Conservation (phyloP, 1,284 basidiomycete species). For the Vanrija humicola region DNA sequence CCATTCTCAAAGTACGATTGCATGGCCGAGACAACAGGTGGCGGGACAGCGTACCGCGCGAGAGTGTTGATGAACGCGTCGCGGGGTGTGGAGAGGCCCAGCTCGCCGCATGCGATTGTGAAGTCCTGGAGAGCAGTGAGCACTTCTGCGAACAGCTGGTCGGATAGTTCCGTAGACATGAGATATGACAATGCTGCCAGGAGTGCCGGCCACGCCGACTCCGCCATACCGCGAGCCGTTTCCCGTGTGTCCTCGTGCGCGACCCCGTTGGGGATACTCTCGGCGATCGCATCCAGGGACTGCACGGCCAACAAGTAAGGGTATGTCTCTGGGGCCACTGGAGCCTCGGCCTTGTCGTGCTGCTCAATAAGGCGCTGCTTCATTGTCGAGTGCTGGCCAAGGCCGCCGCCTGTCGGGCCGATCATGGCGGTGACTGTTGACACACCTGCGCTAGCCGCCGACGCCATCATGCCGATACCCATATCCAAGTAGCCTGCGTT, state of each 20-base stretch:
- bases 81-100: conserved; percentile 77
- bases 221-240: conserved; percentile 72
- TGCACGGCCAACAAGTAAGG: conserved; percentile 87
- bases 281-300: conserved; percentile 78
- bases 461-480: conserved; percentile 76
- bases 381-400: conserved; percentile 72
- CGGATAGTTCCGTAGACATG: conserved; percentile 77
- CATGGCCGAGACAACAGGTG: conserved; percentile 76
- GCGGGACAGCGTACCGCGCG: conserved; percentile 81
- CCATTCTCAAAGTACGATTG: conserved; percentile 61
- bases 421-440: conserved; percentile 66
- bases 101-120: conserved; percentile 83
- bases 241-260: conserved; percentile 10
- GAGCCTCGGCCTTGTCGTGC: conserved; percentile 91
- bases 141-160: conserved; percentile 65
- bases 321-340: conserved; percentile 85
- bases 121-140: conserved; percentile 74
- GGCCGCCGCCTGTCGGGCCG: conserved; percentile 55
- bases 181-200: conserved; percentile 84
- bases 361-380: conserved; percentile 93
- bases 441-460: conserved; percentile 73
- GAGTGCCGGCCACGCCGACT: conserved; percentile 81
- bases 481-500: conserved; percentile 55
- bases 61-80: conserved; percentile 87
- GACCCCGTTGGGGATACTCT: conserved; percentile 73